These are phyloP conservation scores for Serendipita vermifera DNA, from an alignment of 768 basidiomycete species.

Conservation along the genomic window DNA sequence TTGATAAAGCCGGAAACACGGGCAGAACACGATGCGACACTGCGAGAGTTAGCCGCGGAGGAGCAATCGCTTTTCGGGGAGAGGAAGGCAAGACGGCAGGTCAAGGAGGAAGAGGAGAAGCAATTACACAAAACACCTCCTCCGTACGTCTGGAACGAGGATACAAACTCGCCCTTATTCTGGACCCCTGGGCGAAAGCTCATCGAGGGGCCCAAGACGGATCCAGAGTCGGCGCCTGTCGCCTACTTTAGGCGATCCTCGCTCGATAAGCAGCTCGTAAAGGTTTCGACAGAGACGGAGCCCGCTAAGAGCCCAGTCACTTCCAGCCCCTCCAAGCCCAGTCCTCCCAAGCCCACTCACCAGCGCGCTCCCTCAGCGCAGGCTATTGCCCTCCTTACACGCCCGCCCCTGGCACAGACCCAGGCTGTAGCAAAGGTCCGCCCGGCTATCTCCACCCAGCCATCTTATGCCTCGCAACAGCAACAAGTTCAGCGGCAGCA, in stretches of 20 bases:
- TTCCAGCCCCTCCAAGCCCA: no score
- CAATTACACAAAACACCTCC: neutral
- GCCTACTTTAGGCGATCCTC: conserved; percentile 1
- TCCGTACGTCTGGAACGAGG: conserved; percentile 7
- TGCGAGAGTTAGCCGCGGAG: neutral
- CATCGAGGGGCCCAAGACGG: conserved; percentile 2
- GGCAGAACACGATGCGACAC: conserved; percentile 4
- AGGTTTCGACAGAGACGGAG: no score
- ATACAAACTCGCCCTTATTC: conserved; percentile 2
- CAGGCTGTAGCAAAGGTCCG: no score
- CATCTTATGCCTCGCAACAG: no score
- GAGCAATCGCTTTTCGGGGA: conserved; percentile 5
- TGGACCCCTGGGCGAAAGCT: conserved; percentile 5
- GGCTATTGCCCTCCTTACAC: no score
- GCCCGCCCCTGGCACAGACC: no score
- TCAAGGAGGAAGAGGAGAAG: neutral
- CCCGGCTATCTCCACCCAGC: no score
- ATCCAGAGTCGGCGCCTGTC: neutral
- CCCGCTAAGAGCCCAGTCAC: no score
- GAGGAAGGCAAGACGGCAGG: neutral
- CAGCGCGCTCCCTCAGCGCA: no score
- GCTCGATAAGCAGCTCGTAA: conserved; percentile 1
- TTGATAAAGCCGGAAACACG: conserved; percentile 2
- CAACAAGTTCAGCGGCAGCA: no score
- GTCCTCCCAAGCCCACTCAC: no score